Conservation (phyloP, 345 rosid species). For the Excoecaria cochinchinensis region DNA sequence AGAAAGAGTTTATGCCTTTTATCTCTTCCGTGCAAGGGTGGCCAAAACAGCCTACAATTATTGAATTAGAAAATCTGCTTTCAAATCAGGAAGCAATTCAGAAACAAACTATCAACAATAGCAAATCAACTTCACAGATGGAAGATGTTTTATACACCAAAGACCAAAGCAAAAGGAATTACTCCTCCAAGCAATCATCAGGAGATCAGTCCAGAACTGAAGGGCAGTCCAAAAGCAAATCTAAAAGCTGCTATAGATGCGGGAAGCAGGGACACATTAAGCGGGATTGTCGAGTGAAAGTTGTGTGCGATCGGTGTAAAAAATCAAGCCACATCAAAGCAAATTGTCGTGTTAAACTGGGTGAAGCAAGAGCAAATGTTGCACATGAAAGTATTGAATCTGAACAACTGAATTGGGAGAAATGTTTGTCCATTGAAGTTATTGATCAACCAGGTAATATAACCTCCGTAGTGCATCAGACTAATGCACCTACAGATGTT, state of each 20-base stretch:
- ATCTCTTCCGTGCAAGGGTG: slow-evolving; percentile 8
- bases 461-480: not conserved
- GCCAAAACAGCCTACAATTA: slow-evolving; percentile 9
- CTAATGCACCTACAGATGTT: not conserved
- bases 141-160: not conserved
- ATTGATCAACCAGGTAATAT: not conserved
- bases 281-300: not conserved
- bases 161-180: not conserved
- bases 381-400: not conserved
- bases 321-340: slow-evolving; percentile 1
- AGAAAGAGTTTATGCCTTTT: slow-evolving; percentile 12
- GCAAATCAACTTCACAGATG: too few species aligned
- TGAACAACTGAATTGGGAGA: not conserved
- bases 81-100: not conserved
- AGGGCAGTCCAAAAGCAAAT: not conserved
- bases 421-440: not conserved
- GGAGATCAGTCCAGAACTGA: not conserved
- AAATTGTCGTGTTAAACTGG: slow-evolving; percentile 7
- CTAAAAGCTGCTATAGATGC: not conserved
- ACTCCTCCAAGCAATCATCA: not conserved
- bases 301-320: not conserved
- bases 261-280: slow-evolving; percentile 7
- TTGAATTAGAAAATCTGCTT: too few species aligned
- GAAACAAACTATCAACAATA: not conserved
- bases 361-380: not conserved